A percentile compares a stretch with the other conserved stretches of the same genome.
phyloP scores from a whole-genome alignment of 192 early-diverging fungal species.

The Podila epigama region DNA sequence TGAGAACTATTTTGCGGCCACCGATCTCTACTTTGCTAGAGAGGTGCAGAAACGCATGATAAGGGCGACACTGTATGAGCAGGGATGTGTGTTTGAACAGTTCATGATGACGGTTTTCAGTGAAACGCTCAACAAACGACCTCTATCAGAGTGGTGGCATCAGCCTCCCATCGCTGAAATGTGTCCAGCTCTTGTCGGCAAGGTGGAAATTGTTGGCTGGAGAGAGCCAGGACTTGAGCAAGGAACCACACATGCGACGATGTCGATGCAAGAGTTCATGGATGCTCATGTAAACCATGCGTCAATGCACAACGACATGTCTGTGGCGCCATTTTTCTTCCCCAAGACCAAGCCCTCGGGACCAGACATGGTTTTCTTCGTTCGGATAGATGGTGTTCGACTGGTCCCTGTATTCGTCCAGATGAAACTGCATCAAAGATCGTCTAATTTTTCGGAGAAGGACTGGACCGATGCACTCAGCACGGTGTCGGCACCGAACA shows the following conservation, averaged over 20 bases:
- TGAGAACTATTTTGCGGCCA: background rate
- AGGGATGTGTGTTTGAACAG: background rate
- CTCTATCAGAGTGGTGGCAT: background rate
- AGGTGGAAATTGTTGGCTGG: background rate
- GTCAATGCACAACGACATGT: background rate
- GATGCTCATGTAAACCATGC: background rate
- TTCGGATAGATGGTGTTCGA: background rate
- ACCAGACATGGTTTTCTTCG: background rate
- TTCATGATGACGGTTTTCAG: background rate
- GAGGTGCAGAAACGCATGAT: background rate
- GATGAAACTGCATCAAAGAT: constrained; percentile 20
- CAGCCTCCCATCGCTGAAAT: background rate
- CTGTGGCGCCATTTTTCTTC: background rate
- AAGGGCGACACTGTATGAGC: background rate
- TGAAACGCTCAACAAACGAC: background rate
- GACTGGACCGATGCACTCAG: too few species aligned
- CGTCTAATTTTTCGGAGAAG: too few species aligned
- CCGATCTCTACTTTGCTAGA: background rate
- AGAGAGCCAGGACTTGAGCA: background rate
- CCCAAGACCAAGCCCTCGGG: background rate
- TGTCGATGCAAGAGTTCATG: background rate
- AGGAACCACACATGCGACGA: background rate
- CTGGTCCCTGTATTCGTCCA: constrained; percentile 14
- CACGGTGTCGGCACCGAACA: too few species aligned
- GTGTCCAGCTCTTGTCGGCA: background rate